A percentile compares a stretch with the other conserved stretches of the same genome.
These are phyloP conservation scores for Sambucus nigra DNA, from an alignment of 129 eudicot species.

Conservation along the genomic window DNA sequence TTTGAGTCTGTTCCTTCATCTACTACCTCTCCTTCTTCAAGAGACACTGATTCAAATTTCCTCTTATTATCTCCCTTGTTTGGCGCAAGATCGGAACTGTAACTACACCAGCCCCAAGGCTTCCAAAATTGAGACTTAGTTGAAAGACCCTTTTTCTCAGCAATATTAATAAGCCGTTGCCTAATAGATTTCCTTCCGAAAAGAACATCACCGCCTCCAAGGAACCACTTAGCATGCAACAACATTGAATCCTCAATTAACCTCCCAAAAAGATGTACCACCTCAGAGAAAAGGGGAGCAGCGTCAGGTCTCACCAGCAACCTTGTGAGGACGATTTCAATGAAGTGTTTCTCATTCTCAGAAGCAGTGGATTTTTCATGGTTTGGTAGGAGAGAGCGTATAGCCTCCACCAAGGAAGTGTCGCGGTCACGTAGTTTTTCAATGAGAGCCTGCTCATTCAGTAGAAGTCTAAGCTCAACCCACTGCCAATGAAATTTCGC, in stretches of 20 bases:
- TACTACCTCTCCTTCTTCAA: constrained; percentile 89
- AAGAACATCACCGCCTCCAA: constrained; percentile 78
- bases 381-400: constrained; percentile 53
- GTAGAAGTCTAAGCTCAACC: constrained; percentile 78
- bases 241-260: constrained; percentile 80
- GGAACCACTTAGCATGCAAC: constrained; percentile 79
- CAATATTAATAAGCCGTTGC: constrained; percentile 58
- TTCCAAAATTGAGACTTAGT: constrained; percentile 62
- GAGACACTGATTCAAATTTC: constrained; percentile 47
- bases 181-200: constrained; percentile 77
- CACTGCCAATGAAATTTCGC: constrained; percentile 99
- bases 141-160: constrained; percentile 68
- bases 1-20: constrained; percentile 51
- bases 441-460: constrained; percentile 69
- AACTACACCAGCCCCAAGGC: constrained; percentile 92
- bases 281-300: constrained; percentile 81
- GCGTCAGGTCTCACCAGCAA: constrained; percentile 93
- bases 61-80: constrained; percentile 41
- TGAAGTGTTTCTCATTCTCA: constrained; percentile 74
- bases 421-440: constrained; percentile 63
- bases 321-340: constrained; percentile 75
- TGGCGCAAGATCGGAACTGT: constrained; percentile 10
- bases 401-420: constrained; percentile 58
- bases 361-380: constrained; percentile 48
- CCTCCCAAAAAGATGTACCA: constrained; percentile 82